Evolutionary conservation across 371 early-diverging fungal species (phyloP).

Genomic region (Circinella umbellata): DNA sequence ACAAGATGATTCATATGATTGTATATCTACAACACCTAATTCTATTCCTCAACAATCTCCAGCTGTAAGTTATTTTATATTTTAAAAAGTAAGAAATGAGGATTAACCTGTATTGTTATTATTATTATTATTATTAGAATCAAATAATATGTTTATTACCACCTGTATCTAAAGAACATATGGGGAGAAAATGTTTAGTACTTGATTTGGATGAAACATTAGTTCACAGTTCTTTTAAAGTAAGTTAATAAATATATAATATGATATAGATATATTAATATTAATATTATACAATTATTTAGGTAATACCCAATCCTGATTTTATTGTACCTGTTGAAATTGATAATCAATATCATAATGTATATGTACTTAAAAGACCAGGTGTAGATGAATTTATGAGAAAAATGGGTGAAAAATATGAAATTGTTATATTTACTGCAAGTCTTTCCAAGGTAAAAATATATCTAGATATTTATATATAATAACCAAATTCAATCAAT

Average conservation of each 20-base stretch:
- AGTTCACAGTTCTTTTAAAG: conserved; percentile 69
- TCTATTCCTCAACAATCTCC: conserved; percentile 14
- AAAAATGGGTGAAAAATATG: conserved; percentile 87
- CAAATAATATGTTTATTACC: conserved; percentile 33
- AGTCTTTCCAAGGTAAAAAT: conserved; percentile 84
- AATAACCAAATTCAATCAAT: too few species aligned
- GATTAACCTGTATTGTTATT: too few species aligned
- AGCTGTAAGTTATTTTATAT: conserved; percentile 2
- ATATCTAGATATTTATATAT: too few species aligned
- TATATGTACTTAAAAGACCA: conserved; percentile 95
- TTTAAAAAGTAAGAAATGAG: too few species aligned
- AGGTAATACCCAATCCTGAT: conserved; percentile 82
- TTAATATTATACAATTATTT: not conserved
- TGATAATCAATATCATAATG: conserved; percentile 90
- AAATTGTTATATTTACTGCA: conserved; percentile 96
- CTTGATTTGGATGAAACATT: conserved; percentile 74
- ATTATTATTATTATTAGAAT: not conserved
- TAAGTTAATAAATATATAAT: conserved; percentile 11
- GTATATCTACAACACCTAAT: conserved; percentile 15
- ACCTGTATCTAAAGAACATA: conserved; percentile 43
- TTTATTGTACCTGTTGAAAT: conserved; percentile 90
- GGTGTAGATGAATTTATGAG: conserved; percentile 95
- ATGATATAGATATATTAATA: not conserved
- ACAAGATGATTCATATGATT: not conserved
- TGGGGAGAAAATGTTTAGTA: conserved; percentile 59